A percentile compares a stretch with the other conserved stretches of the same genome.
phyloP scores from a whole-genome alignment of 192 early-diverging fungal genomes.

The Nowakowskiella sp. region DNA sequence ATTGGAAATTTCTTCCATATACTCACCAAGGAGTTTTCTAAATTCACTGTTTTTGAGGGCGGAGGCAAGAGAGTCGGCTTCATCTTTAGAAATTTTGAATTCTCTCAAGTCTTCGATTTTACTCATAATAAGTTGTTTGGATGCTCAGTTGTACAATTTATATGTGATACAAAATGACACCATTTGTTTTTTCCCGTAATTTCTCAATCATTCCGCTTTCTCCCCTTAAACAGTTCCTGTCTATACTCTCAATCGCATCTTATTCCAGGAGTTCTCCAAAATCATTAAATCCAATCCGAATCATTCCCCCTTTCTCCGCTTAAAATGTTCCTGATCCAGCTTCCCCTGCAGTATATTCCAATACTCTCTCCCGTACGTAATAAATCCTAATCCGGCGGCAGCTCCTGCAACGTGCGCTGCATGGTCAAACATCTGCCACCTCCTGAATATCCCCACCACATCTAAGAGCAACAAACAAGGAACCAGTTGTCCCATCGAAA shows the following conservation, averaged over 20 bases:
- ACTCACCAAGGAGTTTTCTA: constrained; percentile 42
- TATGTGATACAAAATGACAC: too few species aligned
- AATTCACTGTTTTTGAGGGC: constrained; percentile 49
- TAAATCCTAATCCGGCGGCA: constrained; percentile 17
- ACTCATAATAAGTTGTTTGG: too few species aligned
- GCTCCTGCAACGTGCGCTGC: constrained; percentile 35
- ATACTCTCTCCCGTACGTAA: constrained; percentile 8
- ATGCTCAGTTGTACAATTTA: not conserved
- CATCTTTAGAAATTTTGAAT: too few species aligned
- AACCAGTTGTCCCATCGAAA: constrained; percentile 54
- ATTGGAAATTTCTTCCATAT: constrained; percentile 51
- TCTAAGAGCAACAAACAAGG: constrained; percentile 65
- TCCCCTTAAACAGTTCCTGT: too few species aligned
- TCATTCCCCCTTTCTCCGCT: too few species aligned
- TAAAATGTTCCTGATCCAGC: constrained; percentile 19
- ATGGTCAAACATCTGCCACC: constrained; percentile 74
- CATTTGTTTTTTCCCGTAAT: too few species aligned
- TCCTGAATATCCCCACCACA: constrained; percentile 57
- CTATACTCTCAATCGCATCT: too few species aligned
- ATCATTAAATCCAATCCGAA: too few species aligned
- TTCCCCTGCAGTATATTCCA: constrained; percentile 17
- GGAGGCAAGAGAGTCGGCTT: too few species aligned
- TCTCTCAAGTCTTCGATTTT: too few species aligned
- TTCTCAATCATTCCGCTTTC: too few species aligned
- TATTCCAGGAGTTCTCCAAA: too few species aligned